A percentile compares a stretch with the other conserved stretches of the same genome.
Conservation (phyloP, 495 filamentous ascomycete species). For the Schizothecium vesticola region DNA sequence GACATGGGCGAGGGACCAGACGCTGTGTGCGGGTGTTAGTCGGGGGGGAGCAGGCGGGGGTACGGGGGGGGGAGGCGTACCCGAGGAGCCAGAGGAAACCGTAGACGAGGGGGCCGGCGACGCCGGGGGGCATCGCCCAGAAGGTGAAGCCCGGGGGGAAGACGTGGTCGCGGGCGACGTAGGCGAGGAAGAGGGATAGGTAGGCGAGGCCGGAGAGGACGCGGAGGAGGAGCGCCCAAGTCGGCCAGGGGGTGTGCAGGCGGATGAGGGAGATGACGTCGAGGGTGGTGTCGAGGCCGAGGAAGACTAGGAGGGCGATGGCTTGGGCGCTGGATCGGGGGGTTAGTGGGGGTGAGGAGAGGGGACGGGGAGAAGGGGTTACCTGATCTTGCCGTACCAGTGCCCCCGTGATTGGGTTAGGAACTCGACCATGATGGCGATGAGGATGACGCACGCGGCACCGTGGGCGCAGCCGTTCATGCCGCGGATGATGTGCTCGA, state of each 20-base stretch:
- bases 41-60: background rate
- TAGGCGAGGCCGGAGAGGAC: slow-evolving; percentile 18
- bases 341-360: too few species aligned
- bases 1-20: slow-evolving; percentile 23
- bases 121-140: slow-evolving; percentile 18
- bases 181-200: slow-evolving; percentile 24
- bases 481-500: slow-evolving; percentile 1
- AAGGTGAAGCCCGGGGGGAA: slow-evolving; percentile 20
- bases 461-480: slow-evolving; percentile 9
- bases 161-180: slow-evolving; percentile 20
- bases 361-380: too few species aligned
- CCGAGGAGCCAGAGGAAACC: slow-evolving; percentile 26
- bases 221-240: slow-evolving; percentile 21
- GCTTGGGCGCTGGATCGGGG: slow-evolving; percentile 14
- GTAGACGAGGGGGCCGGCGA: slow-evolving; percentile 20
- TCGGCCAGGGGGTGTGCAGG: slow-evolving; percentile 13
- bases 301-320: slow-evolving; percentile 24
- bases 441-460: slow-evolving; percentile 10
- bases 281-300: slow-evolving; percentile 24
- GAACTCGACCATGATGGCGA: slow-evolving; percentile 9
- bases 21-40: slow-evolving; percentile 11
- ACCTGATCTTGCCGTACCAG: slow-evolving; percentile 4
- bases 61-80: slow-evolving; percentile 11
- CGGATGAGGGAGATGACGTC: slow-evolving; percentile 30
- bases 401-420: background rate